phyloP scores from a whole-genome alignment of 257 asterid genomes.

The Fraxinus pennsylvanica region DNA sequence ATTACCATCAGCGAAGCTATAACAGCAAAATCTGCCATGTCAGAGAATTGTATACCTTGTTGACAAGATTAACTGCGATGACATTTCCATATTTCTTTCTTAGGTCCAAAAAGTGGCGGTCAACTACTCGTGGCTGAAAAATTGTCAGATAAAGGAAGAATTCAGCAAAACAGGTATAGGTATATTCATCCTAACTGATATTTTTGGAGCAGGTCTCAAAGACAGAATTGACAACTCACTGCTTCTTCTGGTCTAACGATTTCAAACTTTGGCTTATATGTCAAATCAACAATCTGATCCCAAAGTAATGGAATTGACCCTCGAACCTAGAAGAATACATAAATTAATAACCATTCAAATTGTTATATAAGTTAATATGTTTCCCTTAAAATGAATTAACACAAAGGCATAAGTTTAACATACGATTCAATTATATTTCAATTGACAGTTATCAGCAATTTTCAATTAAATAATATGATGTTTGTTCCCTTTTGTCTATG shows the following conservation, averaged over 20 bases:
- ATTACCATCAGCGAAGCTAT: slow-evolving; percentile 1
- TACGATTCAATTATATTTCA: neutral
- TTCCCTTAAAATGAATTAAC: slow-evolving; percentile 11
- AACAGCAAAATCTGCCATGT: slow-evolving; percentile 9
- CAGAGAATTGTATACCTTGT: slow-evolving; percentile 52
- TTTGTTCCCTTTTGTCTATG: neutral
- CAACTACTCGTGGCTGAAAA: slow-evolving; percentile 74
- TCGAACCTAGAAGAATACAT: slow-evolving; percentile 60
- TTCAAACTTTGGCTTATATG: slow-evolving; percentile 83
- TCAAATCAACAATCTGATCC: slow-evolving; percentile 97
- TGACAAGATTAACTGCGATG: slow-evolving; percentile 73
- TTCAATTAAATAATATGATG: slow-evolving; percentile 19
- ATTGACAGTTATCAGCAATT: neutral
- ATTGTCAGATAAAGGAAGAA: slow-evolving; percentile 21
- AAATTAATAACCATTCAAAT: slow-evolving; percentile 1
- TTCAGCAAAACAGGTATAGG: slow-evolving; percentile 26
- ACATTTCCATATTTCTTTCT: slow-evolving; percentile 85
- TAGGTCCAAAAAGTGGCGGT: slow-evolving; percentile 78
- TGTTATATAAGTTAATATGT: neutral
- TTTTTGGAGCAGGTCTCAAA: slow-evolving; percentile 6
- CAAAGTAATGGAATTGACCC: slow-evolving; percentile 94
- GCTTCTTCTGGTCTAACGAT: slow-evolving; percentile 59
- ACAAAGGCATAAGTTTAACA: slow-evolving; percentile 7
- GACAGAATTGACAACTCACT: slow-evolving; percentile 53
- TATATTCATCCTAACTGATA: slow-evolving; percentile 1